Conservation (phyloP, 2,329 filamentous ascomycete genomes). For the Lachnellula cervina region DNA sequence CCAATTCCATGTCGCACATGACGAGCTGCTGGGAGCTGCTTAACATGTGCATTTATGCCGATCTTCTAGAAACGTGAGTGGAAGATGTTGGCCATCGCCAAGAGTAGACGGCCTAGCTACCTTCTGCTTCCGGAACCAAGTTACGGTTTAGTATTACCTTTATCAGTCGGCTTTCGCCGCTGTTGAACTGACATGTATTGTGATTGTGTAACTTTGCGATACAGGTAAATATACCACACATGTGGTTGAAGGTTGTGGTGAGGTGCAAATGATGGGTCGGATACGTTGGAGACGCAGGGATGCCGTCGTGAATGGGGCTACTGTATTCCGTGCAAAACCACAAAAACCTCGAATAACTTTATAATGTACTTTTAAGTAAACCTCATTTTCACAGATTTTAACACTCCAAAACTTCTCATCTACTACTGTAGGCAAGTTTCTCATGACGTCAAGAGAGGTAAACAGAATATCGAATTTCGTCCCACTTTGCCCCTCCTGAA, state of each 20-base stretch:
- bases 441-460: neutral
- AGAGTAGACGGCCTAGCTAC: neutral
- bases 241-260: neutral
- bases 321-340: neutral
- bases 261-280: no score
- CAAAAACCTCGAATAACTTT: neutral
- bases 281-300: neutral
- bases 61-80: constrained; percentile 9
- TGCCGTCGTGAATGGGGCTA: neutral
- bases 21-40: neutral
- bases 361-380: no score
- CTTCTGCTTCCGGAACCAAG: constrained; percentile 8
- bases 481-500: neutral
- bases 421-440: neutral
- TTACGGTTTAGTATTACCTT: neutral
- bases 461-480: neutral
- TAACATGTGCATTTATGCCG: neutral
- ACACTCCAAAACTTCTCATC: neutral
- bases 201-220: neutral
- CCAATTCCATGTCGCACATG: constrained; percentile 11
- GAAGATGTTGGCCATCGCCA: neutral
- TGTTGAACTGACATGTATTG: neutral
- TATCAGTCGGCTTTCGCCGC: constrained; percentile 3
- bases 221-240: neutral
- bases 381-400: neutral